These are phyloP conservation scores for Funneliformis caledonium DNA, from an alignment of 371 early-diverging fungal species.

Conservation along the genomic window DNA sequence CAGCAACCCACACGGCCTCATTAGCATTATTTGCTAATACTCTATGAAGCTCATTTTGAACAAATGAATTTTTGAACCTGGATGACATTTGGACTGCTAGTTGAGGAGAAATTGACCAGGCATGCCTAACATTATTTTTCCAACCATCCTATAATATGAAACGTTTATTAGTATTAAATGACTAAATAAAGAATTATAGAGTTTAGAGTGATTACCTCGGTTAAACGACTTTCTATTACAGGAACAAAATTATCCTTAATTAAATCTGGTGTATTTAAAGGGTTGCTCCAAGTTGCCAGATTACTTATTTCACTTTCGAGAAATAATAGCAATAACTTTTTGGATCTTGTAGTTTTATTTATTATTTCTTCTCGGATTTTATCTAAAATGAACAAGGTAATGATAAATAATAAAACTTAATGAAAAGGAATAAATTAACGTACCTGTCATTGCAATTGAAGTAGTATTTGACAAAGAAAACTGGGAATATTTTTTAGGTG, in stretches of 20 bases:
- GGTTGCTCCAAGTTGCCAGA: conserved; percentile 81
- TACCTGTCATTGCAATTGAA: conserved; percentile 51
- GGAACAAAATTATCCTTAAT: conserved; percentile 51
- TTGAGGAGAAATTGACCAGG: conserved; percentile 81
- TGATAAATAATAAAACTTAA: conserved; percentile 21
- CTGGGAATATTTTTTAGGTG: conserved; percentile 51
- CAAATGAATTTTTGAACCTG: conserved; percentile 73
- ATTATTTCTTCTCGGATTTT: conserved; percentile 29
- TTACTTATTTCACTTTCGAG: conserved; percentile 88
- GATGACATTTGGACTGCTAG: conserved; percentile 78
- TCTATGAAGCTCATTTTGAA: conserved; percentile 70
- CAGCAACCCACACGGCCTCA: conserved; percentile 73
- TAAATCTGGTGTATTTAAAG: conserved; percentile 59
- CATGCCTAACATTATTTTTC: conserved; percentile 74
- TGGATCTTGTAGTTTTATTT: conserved; percentile 5
- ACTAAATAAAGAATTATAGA: conserved; percentile 4
- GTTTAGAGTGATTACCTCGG: conserved; percentile 48
- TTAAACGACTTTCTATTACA: conserved; percentile 55
- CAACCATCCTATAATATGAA: conserved; percentile 65
- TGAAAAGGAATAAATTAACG: conserved; percentile 52
- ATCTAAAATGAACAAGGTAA: background rate
- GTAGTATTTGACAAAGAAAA: conserved; percentile 32
- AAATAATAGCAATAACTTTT: conserved; percentile 71
- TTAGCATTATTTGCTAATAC: conserved; percentile 68
- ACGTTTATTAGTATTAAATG: background rate